Conservation (phyloP, 108 stramenopile species). For the Discostella stelligeroides region DNA sequence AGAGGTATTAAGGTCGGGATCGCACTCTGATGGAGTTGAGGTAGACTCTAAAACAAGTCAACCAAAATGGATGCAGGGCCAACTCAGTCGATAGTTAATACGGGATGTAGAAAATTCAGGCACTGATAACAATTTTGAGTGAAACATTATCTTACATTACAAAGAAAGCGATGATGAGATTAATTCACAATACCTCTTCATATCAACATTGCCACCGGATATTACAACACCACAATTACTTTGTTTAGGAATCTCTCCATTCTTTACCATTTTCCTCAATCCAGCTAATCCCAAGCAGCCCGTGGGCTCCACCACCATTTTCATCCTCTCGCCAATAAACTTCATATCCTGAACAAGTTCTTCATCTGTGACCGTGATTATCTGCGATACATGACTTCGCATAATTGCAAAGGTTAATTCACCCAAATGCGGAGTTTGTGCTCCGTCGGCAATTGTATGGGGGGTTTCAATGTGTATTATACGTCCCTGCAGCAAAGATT, state of each 20-base stretch:
- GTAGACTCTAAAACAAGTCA: too few species aligned
- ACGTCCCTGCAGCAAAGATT: constrained; percentile 39
- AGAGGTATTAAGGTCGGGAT: constrained; percentile 15
- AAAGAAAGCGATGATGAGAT: constrained; percentile 24
- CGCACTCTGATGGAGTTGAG: too few species aligned
- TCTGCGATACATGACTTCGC: constrained; percentile 52
- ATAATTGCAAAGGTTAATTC: constrained; percentile 62
- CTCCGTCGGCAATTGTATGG: constrained; percentile 67
- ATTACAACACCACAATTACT: constrained; percentile 58
- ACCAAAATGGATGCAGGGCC: too few species aligned
- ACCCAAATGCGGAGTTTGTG: constrained; percentile 60
- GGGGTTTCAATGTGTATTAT: constrained; percentile 52
- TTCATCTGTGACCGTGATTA: constrained; percentile 65
- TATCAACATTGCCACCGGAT: constrained; percentile 67
- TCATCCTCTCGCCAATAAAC: constrained; percentile 50
- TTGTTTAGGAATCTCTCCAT: constrained; percentile 48
- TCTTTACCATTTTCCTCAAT: constrained; percentile 46
- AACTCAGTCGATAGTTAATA: too few species aligned
- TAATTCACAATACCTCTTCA: constrained; percentile 51
- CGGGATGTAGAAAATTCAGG: too few species aligned
- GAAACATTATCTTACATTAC: neutral
- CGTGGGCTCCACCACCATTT: constrained; percentile 63
- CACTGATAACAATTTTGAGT: neutral
- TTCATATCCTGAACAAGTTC: constrained; percentile 53
- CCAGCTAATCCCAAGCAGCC: constrained; percentile 65